Conservation (phyloP, 1,139 yeast species). For the Saccharomycopsis crataegensis region DNA sequence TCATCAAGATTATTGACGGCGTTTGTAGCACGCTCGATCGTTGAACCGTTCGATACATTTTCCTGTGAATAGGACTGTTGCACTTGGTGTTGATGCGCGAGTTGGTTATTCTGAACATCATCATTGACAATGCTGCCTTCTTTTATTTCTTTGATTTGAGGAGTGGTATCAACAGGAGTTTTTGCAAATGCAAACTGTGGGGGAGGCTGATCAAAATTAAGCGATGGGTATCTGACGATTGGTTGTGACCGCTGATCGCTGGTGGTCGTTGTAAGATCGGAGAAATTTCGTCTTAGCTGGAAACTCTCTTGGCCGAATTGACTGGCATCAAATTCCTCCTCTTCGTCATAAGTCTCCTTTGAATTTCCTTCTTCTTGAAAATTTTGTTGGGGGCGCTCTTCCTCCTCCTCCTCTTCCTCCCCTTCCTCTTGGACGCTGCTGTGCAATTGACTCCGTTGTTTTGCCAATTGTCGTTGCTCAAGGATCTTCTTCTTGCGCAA, state of each 20-base stretch:
- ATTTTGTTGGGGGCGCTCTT: not conserved
- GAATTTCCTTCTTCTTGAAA: not conserved
- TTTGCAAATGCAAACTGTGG: no score
- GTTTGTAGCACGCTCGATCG: not conserved
- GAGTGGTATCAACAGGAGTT: no score
- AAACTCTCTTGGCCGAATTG: not conserved
- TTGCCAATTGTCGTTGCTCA: not conserved
- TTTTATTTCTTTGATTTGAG: no score
- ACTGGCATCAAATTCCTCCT: not conserved
- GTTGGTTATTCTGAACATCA: no score
- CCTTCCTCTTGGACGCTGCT: not conserved
- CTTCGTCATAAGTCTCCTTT: not conserved
- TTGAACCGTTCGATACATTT: not conserved
- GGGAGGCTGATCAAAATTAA: no score
- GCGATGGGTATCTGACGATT: no score
- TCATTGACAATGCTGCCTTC: no score
- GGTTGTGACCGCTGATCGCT: not conserved
- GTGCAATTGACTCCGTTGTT: not conserved
- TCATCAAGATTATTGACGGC: not conserved
- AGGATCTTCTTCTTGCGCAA: not conserved
- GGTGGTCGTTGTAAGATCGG: constrained; percentile 6
- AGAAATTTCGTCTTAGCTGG: constrained; percentile 3
- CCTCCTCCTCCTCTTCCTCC: not conserved
- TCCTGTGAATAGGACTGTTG: no score
- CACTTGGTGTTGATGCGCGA: no score